Base-by-base conservation (phyloP, 179 eudicot genomes). In the Spinacia oleracea region DNA sequence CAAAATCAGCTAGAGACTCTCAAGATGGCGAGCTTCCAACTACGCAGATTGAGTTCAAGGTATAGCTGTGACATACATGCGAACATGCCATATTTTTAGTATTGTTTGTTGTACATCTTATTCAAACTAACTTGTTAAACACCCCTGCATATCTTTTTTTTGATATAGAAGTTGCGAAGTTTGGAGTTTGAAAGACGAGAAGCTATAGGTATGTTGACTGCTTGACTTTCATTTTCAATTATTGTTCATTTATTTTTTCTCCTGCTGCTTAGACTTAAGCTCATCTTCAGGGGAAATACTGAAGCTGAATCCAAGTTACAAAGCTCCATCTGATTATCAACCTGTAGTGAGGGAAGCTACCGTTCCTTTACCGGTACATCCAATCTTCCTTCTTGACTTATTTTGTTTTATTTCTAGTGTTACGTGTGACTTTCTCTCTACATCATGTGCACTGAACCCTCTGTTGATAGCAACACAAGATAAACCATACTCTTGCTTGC, bases 131-230 rank as follows among this genome's bases (percentile, higher is more conserved):
- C 29, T 29, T 60, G 38, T 29, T 74, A 34, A 77, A 53, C 62
- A 25, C 31, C 20, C 40, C 9, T 42, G 42, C 77, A 67, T 31
- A 31, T 15, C 34, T 6, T 25, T 15, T 38, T 43, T 45, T 77
- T 73, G 27, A 27, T 68, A 20, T 76, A 90, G 93, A 91, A 89
- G 71, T 75, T 84, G 68, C 87, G 90, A 69, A 31, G 77, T 56
- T 83, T 95, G 90, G 97, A 95, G 78, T 86, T 93, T 73, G 99
- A 93, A 85, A 91, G 83, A 66, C 96, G 90, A 76, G 99, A 93
- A 85, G 90, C 89, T 70, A 93, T 96, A 73, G 96, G 99, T 95
- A 90, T 70, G 45, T 48, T 74, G 66, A 43, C 78, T 78, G 45
- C 58, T 55, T 75, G 31, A 59, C 73, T 58, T 40, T 45, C 48